These are phyloP conservation scores for Pseudotsuga menziesii DNA, from an alignment of 75 land plant species.

Conservation along the genomic window DNA sequence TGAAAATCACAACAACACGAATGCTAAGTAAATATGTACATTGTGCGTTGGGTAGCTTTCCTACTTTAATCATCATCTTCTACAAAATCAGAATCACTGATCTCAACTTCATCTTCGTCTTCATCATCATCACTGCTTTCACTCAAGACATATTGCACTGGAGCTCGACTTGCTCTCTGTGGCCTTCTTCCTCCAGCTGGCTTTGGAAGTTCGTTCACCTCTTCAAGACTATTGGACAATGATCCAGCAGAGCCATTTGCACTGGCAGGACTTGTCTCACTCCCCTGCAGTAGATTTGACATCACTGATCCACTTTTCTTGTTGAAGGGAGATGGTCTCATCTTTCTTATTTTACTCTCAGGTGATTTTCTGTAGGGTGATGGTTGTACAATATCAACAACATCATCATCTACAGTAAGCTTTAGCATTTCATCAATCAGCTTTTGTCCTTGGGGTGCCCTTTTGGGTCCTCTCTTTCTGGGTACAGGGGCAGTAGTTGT, in stretches of 20 bases:
- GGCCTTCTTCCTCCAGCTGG: slow-evolving; percentile 37
- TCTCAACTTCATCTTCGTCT: slow-evolving; percentile 39
- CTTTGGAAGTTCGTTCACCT: slow-evolving; percentile 1
- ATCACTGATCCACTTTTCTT: slow-evolving; percentile 81
- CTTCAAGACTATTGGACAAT: background rate
- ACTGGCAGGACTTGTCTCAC: background rate
- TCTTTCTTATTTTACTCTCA: slow-evolving; percentile 88
- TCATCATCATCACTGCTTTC: too few relatives aligned
- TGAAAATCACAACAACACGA: too few relatives aligned
- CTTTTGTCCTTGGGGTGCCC: slow-evolving; percentile 36
- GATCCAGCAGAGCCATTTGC: background rate
- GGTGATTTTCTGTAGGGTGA: slow-evolving; percentile 42
- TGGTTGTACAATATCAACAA: background rate
- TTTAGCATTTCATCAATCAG: slow-evolving; percentile 40
- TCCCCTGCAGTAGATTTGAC: slow-evolving; percentile 12
- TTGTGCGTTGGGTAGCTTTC: too few relatives aligned
- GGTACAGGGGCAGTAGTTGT: slow-evolving; percentile 18
- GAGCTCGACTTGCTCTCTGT: slow-evolving; percentile 32
- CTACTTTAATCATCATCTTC: background rate
- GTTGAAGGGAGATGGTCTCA: slow-evolving; percentile 89
- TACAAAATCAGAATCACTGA: background rate
- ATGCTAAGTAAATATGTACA: too few relatives aligned
- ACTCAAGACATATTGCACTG: slow-evolving; percentile 36
- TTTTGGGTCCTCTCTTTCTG: slow-evolving; percentile 29
- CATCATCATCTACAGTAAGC: too few relatives aligned